phyloP scores from a whole-genome alignment of 345 rosid genomes.

The Salix koriyanagi region DNA sequence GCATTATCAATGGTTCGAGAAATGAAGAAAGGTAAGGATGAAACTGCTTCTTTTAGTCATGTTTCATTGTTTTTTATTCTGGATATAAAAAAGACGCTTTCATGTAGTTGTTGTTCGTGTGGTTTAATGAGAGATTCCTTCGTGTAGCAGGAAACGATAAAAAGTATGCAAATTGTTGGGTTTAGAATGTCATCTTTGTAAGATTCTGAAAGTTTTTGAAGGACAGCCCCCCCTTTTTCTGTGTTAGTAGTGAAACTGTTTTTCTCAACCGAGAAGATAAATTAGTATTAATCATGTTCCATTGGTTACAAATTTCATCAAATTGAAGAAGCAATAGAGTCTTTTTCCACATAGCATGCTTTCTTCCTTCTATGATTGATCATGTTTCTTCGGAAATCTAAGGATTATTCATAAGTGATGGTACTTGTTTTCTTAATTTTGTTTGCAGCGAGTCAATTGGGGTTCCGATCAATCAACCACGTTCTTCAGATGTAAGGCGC shows the following conservation, averaged over 20 bases:
- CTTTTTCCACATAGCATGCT: not conserved
- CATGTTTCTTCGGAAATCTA: not conserved
- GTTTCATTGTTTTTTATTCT: constrained; percentile 7
- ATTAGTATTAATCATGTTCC: not conserved
- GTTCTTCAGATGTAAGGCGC: constrained; percentile 41
- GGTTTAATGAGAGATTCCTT: not conserved
- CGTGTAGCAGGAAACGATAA: too few relatives aligned
- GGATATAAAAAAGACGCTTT: not conserved
- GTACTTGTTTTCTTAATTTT: constrained; percentile 12
- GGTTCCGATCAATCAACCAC: constrained; percentile 22
- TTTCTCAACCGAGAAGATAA: not conserved
- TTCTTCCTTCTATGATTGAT: not conserved
- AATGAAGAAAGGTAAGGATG: constrained; percentile 45
- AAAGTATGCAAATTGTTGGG: not conserved
- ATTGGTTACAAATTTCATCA: not conserved
- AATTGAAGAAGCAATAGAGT: not conserved
- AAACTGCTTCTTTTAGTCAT: not conserved
- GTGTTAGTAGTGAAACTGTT: not conserved
- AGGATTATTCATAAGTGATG: not conserved
- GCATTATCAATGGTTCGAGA: constrained; percentile 13
- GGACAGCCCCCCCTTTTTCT: not conserved
- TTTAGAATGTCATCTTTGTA: not conserved
- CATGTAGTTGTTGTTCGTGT: not conserved
- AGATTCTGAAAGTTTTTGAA: not conserved
- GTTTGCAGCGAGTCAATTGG: constrained; percentile 40